Conservation (phyloP, 148 eudicot genomes). For the Salicornia ramosissima region DNA sequence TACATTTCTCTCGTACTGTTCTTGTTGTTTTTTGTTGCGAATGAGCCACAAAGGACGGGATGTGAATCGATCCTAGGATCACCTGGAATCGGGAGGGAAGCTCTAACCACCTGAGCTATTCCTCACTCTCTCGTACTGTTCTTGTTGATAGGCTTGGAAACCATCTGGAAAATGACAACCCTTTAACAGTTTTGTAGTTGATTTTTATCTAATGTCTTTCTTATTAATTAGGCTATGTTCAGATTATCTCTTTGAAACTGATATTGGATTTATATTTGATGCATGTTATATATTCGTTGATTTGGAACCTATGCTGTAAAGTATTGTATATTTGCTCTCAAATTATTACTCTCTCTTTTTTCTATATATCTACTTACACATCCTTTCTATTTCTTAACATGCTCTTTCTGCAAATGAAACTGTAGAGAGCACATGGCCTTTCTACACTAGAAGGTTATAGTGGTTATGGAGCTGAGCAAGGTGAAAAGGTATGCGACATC, state of each 20-base stretch:
- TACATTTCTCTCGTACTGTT: no score
- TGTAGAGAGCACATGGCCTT: constrained; percentile 59
- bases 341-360: no score
- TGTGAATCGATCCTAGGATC: no score
- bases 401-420: constrained; percentile 1
- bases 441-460: constrained; percentile 80
- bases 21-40: background rate
- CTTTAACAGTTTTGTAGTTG: background rate
- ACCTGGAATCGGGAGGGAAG: no score
- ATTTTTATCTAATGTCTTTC: background rate
- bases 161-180: background rate
- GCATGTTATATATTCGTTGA: background rate
- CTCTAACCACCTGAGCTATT: no score
- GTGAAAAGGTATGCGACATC: constrained; percentile 57
- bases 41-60: no score
- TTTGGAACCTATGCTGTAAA: background rate
- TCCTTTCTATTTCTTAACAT: background rate
- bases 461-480: constrained; percentile 97
- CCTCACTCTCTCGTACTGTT: no score
- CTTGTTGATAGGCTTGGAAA: background rate
- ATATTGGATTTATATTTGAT: background rate
- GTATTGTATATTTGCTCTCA: background rate
- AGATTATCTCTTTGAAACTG: background rate
- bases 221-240: background rate
- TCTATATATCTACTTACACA: background rate